phyloP scores from a whole-genome alignment of 768 basidiomycete species.

The Suillus americanus region DNA sequence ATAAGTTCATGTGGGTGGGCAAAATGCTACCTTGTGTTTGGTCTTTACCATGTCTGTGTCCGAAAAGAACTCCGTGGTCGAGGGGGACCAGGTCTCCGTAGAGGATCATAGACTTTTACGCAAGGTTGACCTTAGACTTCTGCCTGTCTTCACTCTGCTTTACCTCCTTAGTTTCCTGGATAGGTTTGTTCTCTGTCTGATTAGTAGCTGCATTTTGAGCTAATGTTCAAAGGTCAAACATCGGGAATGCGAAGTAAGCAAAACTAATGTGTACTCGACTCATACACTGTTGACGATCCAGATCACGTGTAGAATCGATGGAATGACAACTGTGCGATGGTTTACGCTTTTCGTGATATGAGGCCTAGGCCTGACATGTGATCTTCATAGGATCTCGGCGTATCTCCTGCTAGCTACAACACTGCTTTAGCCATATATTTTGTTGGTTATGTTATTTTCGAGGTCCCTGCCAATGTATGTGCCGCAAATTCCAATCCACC shows the following conservation, averaged over 20 bases:
- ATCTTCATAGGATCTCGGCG: slow-evolving; percentile 44
- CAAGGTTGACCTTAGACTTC: slow-evolving; percentile 36
- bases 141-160: slow-evolving; percentile 40
- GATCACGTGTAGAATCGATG: slow-evolving; percentile 44
- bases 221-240: slow-evolving; percentile 29
- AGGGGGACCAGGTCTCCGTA: slow-evolving; percentile 5
- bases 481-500: neutral
- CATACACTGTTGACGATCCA: neutral
- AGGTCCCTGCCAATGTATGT: slow-evolving; percentile 56
- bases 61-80: slow-evolving; percentile 12
- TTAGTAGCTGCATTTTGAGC: neutral
- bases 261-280: neutral
- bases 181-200: slow-evolving; percentile 22
- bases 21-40: neutral
- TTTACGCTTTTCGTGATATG: neutral
- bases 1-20: neutral
- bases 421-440: slow-evolving; percentile 60
- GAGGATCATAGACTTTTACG: slow-evolving; percentile 29
- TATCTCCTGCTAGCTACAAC: slow-evolving; percentile 53
- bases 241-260: slow-evolving; percentile 39
- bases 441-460: slow-evolving; percentile 59
- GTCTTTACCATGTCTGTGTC: slow-evolving; percentile 9
- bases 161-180: slow-evolving; percentile 44
- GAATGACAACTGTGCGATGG: slow-evolving; percentile 42
- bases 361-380: neutral